These are phyloP conservation scores for Tilletia caries DNA, from an alignment of 1,284 basidiomycete species.

Conservation along the genomic window DNA sequence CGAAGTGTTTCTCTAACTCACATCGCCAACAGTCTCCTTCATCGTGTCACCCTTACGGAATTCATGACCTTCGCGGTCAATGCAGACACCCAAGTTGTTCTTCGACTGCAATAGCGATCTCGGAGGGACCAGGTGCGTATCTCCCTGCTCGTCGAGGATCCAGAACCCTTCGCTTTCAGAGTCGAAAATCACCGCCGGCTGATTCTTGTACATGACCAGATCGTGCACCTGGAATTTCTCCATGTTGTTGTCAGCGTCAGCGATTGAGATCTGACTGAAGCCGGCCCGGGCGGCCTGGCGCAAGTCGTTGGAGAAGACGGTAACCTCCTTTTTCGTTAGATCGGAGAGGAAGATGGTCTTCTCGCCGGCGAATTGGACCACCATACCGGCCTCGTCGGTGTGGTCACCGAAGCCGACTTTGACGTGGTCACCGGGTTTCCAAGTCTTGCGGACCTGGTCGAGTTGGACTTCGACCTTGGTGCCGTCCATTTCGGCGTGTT, in stretches of 20 bases:
- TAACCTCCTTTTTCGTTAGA: constrained; percentile 91
- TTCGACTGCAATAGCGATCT: background rate
- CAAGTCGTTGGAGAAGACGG: constrained; percentile 94
- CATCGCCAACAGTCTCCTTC: constrained; percentile 86
- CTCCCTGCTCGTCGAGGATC: constrained; percentile 87
- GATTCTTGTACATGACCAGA: constrained; percentile 87
- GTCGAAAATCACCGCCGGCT: constrained; percentile 94
- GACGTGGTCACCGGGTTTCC: constrained; percentile 96
- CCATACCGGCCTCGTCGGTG: constrained; percentile 89
- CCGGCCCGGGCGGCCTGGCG: constrained; percentile 96
- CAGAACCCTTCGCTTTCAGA: constrained; percentile 93
- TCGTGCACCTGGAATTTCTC: constrained; percentile 94
- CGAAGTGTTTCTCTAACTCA: no score
- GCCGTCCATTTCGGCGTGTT: constrained; percentile 73
- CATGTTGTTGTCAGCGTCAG: no score
- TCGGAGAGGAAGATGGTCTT: constrained; percentile 91
- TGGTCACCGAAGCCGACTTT: constrained; percentile 96
- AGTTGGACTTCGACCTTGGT: constrained; percentile 85
- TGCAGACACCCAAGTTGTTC: constrained; percentile 40
- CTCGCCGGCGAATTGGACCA: constrained; percentile 69
- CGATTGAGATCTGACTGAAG: constrained; percentile 77
- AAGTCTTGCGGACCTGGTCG: constrained; percentile 84
- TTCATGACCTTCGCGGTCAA: constrained; percentile 78
- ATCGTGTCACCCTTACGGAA: constrained; percentile 79
- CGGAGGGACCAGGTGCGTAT: constrained; percentile 12